Base-by-base conservation (phyloP, 352 stramenopile genomes). In the Pythium apleroticum region DNA sequence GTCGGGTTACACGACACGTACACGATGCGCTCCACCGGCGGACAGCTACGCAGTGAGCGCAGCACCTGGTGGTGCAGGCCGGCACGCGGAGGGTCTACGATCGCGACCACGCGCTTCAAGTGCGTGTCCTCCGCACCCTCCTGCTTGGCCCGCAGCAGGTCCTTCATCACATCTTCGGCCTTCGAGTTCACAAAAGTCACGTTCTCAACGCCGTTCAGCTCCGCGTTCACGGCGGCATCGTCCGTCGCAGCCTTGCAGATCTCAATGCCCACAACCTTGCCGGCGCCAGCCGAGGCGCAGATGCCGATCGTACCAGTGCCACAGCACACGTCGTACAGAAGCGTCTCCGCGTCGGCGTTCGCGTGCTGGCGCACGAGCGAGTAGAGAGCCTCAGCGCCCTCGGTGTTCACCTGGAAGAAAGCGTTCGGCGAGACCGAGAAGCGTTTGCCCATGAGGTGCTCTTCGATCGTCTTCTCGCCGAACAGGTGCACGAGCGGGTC, bases 1-100 rank as follows among this genome's bases (percentile, higher is more conserved):
- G 94, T 98, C 19, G 97, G 97, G 80, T 99, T 99, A 81, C 97
- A 99, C 35, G 91, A 98, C 52, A 99, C 97, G 72, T 99, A 99
- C 22, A 99, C 86, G 60, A 98, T 89, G 55, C 89, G 80, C 63
- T 95, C 82, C 30, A 98, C 88, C 0, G 81, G 81, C 1, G 76
- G 77, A 48, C 82, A 98, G 25, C 75, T 76, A 52, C 92, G 90
- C 22, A 98, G 71, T 28, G 93, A 86, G 25, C 88, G 82, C 9
- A 98, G 68, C 53, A 97, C 93, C 52, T 96, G 83, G 57, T 91
- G 80, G 72, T 99, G 96, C 9, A 99, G 81, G 15, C 97, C 97
- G 35, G 93, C 94, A 62, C 97, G 87, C 7, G 97, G 97, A 1
- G 97, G 97, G 72, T 99, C 97, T 0, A 99, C 95, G 39, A 99